Evolutionary conservation across 2,329 filamentous ascomycete species (phyloP), one percentile per base, ranked within the genome.

Genomic region (Xylariomycetidae sp.): DNA sequence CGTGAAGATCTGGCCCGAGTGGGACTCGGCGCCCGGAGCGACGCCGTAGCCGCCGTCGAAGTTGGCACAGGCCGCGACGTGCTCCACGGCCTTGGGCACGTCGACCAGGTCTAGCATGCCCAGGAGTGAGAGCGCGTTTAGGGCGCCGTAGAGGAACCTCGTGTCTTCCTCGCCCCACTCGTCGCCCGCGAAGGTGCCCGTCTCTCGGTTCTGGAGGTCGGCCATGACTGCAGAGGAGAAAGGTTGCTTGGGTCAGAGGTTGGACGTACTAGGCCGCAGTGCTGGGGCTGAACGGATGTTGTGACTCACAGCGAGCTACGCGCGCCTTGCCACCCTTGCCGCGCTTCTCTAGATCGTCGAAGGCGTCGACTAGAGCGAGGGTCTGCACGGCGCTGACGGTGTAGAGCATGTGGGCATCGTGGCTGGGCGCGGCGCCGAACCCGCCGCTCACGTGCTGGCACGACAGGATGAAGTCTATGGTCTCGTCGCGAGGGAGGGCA

Each of bases 111-210:
- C 64, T 30, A 94, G 64, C 22, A 89, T 70, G 5, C 77, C 76
- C 13, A 98, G 72, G 8, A 98, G 75, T 1, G 90, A 96, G 12
- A 98, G 70, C 1, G 88, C 87, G 57, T 94, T 94, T 36, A 98
- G 70, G 6, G 88, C 88, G 22, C 84, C 85, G 56, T 94, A 97
- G 9, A 98, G 71, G 56, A 98, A 98, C 16, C 92, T 80, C 0
- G 92, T 97, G 61, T 98, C 92, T 43, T 85, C 82, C 61, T 98
- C 92, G 19, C 92, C 92, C 89, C 89, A 98, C 60, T 94, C 83
- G 54, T 98, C 92, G 31, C 92, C 92, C 34, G 83, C 79, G 60
- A 98, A 97, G 0, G 86, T 92, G 38, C 92, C 92, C 4, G 83
- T 87, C 35, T 83, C 69, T 14, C 66, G 69, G 56, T 95, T 83